Conservation (phyloP, 305 asterid species). For the Plantago lanceolata region DNA sequence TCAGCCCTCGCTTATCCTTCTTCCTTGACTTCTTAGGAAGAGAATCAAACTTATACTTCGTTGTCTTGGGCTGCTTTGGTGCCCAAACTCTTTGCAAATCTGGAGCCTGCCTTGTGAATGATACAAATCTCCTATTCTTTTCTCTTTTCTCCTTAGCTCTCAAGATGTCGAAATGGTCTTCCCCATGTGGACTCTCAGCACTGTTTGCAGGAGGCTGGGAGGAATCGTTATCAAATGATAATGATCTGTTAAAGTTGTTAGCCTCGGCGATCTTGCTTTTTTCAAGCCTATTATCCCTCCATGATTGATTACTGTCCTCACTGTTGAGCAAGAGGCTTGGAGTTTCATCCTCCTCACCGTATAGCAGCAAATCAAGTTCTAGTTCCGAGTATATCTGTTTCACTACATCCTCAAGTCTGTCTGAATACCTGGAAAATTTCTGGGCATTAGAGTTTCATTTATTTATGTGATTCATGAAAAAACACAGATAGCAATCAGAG, state of each 20-base stretch:
- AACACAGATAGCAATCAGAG: no score
- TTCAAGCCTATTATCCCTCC: conserved; percentile 55
- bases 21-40: conserved; percentile 47
- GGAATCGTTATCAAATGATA: conserved; percentile 54
- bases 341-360: conserved; percentile 78
- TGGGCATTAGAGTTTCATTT: conserved; percentile 13
- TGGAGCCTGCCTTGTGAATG: conserved; percentile 50
- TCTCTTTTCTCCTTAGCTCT: conserved; percentile 79
- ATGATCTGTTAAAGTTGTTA: conserved; percentile 34
- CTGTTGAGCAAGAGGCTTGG: conserved; percentile 59
- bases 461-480: conserved; percentile 1
- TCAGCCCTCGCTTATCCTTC: conserved; percentile 37
- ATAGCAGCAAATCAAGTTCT: conserved; percentile 91
- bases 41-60: conserved; percentile 42
- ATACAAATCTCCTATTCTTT: conserved; percentile 50
- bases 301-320: conserved; percentile 92
- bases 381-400: conserved; percentile 49
- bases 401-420: conserved; percentile 55
- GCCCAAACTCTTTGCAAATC: conserved; percentile 94
- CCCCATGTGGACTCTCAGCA: conserved; percentile 32
- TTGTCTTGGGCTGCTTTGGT: conserved; percentile 57
- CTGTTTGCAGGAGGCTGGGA: conserved; percentile 33
- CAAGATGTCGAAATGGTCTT: conserved; percentile 51
- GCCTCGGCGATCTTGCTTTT: conserved; percentile 44
- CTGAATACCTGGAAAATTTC: conserved; percentile 51